These are phyloP conservation scores for Podospora anserina DNA, from an alignment of 495 filamentous ascomycete genomes.

Conservation along the genomic window DNA sequence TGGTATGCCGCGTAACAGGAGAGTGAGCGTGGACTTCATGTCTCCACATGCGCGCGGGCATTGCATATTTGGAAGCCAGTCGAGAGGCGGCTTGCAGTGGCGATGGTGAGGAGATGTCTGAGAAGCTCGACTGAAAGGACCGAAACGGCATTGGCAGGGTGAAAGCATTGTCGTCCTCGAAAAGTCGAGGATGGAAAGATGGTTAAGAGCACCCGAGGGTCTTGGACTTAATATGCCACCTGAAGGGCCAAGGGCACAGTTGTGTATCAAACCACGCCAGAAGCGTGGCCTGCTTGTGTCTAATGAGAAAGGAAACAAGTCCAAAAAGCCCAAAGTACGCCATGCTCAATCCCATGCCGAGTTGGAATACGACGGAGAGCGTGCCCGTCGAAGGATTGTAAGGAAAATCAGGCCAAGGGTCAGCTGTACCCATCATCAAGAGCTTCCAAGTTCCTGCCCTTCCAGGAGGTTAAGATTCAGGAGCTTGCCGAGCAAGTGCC, in stretches of 20 bases:
- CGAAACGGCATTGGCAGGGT: no score
- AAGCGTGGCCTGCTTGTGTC: slow-evolving; percentile 43
- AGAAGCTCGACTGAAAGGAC: background rate
- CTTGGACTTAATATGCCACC: background rate
- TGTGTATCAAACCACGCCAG: slow-evolving; percentile 41
- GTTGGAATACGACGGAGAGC: background rate
- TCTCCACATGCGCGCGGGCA: background rate
- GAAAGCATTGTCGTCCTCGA: no score
- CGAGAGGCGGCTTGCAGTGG: background rate
- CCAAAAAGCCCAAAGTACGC: slow-evolving; percentile 11
- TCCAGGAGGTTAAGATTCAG: no score
- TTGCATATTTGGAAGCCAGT: background rate
- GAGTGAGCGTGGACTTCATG: background rate
- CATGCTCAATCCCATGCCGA: background rate
- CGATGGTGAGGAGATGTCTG: background rate
- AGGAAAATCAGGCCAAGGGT: no score
- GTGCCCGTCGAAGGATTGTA: no score
- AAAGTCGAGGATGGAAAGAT: no score
- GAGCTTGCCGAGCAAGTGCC: no score
- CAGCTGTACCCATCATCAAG: no score
- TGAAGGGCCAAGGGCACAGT: slow-evolving; percentile 37
- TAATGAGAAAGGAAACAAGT: slow-evolving; percentile 26
- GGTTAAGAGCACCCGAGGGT: background rate
- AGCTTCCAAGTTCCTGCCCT: no score
- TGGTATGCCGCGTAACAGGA: no score